Evolutionary conservation across 2,329 filamentous ascomycete genomes (phyloP), one percentile per base, ranked within the genome.

Genomic region (Elsinoe australis): DNA sequence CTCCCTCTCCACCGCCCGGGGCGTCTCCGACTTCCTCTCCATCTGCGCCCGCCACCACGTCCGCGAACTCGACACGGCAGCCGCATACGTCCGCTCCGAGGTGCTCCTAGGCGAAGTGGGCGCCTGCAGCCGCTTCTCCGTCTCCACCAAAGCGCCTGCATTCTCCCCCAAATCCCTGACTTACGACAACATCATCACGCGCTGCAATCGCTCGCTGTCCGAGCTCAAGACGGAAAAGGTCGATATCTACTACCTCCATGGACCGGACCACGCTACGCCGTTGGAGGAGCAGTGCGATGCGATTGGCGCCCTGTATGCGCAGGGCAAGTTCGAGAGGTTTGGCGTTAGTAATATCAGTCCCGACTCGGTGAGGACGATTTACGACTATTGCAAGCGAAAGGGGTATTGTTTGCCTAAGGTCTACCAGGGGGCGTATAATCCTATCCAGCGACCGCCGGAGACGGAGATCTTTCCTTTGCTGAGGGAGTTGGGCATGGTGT

Each of bases 381-480:
- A 70, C 24, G 58, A 64, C 6, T 65, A 74, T 10, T 75, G 71
- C 53, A 62, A 69, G 31, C 52, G 64, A 12, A 58, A 65, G 3
- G 65, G 64, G 1, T 73, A 58, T 19, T 60, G 70, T 12, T 64
- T 64, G 49, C 72, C 72, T 0, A 62, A 57, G 4, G 67, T 72
- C 2, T 75, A 72, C 51, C 67, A 76, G 53, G 71, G 72, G 1
- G 61, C 67, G 5, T 75, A 75, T 57, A 73, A 74, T 48, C 59
- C 66, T 5, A 56, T 75, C 9, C 62, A 63, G 2, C 62, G 73
- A 36, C 58, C 62, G 2, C 61, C 58, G 4, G 73, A 75, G 49
- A 60, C 60, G 26, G 61, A 65, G 10, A 56, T 74, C 1, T 65
- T 74, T 14, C 68, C 71, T 0, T 41, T 67, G 0, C 55, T 74